These are phyloP conservation scores for Limnanthes douglasii DNA, from an alignment of 345 rosid genomes.

Conservation along the genomic window DNA sequence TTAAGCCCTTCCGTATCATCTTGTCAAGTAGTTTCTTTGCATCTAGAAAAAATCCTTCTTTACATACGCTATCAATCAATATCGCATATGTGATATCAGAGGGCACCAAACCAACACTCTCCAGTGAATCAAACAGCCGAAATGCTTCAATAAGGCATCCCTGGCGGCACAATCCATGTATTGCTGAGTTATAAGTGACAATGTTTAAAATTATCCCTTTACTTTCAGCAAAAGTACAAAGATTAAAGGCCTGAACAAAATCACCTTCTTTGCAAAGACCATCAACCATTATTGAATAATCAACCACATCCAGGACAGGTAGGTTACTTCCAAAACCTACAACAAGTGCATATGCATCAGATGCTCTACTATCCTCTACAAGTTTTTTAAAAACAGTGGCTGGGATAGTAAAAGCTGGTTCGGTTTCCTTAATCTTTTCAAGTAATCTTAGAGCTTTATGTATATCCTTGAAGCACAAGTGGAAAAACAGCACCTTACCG, in stretches of 20 bases:
- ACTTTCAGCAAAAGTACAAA: slow-evolving; percentile 40
- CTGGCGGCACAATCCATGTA: slow-evolving; percentile 56
- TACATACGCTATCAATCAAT: slow-evolving; percentile 54
- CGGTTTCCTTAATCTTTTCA: slow-evolving; percentile 16
- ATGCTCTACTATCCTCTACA: slow-evolving; percentile 27
- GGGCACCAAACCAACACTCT: slow-evolving; percentile 37
- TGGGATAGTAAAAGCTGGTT: slow-evolving; percentile 17
- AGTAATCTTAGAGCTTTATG: slow-evolving; percentile 19
- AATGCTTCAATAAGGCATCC: slow-evolving; percentile 85
- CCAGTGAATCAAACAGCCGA: slow-evolving; percentile 70
- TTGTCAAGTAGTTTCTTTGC: slow-evolving; percentile 41
- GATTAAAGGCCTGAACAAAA: slow-evolving; percentile 36
- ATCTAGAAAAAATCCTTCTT: slow-evolving; percentile 48
- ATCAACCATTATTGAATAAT: slow-evolving; percentile 39
- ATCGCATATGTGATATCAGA: slow-evolving; percentile 46
- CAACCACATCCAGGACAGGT: slow-evolving; percentile 39
- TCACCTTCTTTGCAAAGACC: slow-evolving; percentile 70
- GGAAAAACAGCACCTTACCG: slow-evolving; percentile 19
- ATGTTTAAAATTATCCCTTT: slow-evolving; percentile 39
- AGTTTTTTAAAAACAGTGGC: slow-evolving; percentile 28
- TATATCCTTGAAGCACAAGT: slow-evolving; percentile 30
- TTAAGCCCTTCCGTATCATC: slow-evolving; percentile 36
- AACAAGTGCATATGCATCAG: slow-evolving; percentile 51
- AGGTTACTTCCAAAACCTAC: slow-evolving; percentile 21
- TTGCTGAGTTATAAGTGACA: slow-evolving; percentile 53